These are phyloP conservation scores for Hippophae tibetana DNA, from an alignment of 306 rosid genomes.

Conservation along the genomic window DNA sequence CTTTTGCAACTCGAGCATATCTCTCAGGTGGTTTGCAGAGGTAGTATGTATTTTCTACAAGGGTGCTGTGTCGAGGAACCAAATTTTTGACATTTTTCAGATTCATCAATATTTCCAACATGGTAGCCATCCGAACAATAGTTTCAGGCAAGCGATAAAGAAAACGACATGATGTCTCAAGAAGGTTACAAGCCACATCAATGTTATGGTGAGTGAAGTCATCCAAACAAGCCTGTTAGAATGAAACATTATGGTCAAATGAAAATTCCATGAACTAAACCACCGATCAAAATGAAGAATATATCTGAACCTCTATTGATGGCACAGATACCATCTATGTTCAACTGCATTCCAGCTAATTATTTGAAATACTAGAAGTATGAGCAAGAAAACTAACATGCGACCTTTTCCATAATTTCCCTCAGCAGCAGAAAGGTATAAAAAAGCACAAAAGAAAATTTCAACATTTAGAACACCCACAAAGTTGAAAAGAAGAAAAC, in stretches of 20 bases:
- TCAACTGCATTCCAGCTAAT: too few relatives aligned
- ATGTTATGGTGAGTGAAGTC: slow-evolving; percentile 98
- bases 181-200: slow-evolving; percentile 98
- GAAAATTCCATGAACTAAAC: too few relatives aligned
- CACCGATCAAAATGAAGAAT: too few relatives aligned
- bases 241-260: not conserved
- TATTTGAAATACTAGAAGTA: too few relatives aligned
- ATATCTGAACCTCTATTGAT: too few relatives aligned
- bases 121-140: slow-evolving; percentile 79
- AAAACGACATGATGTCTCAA: slow-evolving; percentile 94
- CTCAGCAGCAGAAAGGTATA: too few relatives aligned
- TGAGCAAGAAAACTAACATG: too few relatives aligned
- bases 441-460: too few relatives aligned
- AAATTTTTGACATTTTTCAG: slow-evolving; percentile 93
- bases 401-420: too few relatives aligned
- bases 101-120: slow-evolving; percentile 98
- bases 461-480: too few relatives aligned
- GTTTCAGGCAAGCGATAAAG: slow-evolving; percentile 98
- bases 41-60: slow-evolving; percentile 97
- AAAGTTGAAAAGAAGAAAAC: not conserved
- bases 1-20: slow-evolving; percentile 88
- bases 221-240: slow-evolving; percentile 85
- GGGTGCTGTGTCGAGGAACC: slow-evolving; percentile 99
- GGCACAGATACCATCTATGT: too few relatives aligned
- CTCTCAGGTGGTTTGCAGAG: slow-evolving; percentile 98